These are phyloP conservation scores for Tetracladium setigerum DNA, from an alignment of 495 filamentous ascomycete species.

Conservation along the genomic window DNA sequence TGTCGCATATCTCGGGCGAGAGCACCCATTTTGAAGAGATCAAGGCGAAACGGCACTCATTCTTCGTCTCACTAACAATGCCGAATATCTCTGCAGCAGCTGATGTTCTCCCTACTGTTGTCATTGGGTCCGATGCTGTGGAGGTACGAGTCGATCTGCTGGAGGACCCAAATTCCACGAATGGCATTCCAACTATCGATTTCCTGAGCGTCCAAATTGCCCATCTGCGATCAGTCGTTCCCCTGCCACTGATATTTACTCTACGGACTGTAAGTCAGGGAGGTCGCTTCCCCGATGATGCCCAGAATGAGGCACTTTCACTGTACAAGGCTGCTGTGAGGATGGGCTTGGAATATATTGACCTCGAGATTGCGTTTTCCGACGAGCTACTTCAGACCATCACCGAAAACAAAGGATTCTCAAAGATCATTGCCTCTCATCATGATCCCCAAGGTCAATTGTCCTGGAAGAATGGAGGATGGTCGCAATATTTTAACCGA, in stretches of 20 bases:
- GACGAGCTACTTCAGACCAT: slow-evolving; percentile 61
- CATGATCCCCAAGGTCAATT: slow-evolving; percentile 76
- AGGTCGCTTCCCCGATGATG: slow-evolving; percentile 77
- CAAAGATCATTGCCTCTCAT: slow-evolving; percentile 87
- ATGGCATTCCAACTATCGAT: slow-evolving; percentile 56
- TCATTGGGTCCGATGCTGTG: slow-evolving; percentile 85
- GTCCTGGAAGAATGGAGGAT: slow-evolving; percentile 83
- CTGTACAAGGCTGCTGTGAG: slow-evolving; percentile 75
- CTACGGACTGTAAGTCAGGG: slow-evolving; percentile 81
- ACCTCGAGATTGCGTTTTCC: slow-evolving; percentile 86
- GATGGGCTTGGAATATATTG: slow-evolving; percentile 83
- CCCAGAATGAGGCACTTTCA: slow-evolving; percentile 55
- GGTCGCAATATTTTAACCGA: slow-evolving; percentile 80
- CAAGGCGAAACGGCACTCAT: slow-evolving; percentile 67
- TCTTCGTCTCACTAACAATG: slow-evolving; percentile 87
- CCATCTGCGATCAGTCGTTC: slow-evolving; percentile 62
- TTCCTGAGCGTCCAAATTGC: slow-evolving; percentile 78
- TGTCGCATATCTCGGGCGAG: slow-evolving; percentile 65
- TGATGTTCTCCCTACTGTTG: slow-evolving; percentile 60
- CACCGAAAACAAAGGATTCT: slow-evolving; percentile 56
- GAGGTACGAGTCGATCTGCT: slow-evolving; percentile 92
- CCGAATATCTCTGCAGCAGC: slow-evolving; percentile 59
- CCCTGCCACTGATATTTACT: slow-evolving; percentile 90
- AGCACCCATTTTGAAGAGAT: slow-evolving; percentile 55
- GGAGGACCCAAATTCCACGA: slow-evolving; percentile 55